Percentiles rank a stretch among this genome's conserved stretches.
Evolutionary conservation across 2,329 filamentous ascomycete species (phyloP).

Genomic region (Xylaria sp.): DNA sequence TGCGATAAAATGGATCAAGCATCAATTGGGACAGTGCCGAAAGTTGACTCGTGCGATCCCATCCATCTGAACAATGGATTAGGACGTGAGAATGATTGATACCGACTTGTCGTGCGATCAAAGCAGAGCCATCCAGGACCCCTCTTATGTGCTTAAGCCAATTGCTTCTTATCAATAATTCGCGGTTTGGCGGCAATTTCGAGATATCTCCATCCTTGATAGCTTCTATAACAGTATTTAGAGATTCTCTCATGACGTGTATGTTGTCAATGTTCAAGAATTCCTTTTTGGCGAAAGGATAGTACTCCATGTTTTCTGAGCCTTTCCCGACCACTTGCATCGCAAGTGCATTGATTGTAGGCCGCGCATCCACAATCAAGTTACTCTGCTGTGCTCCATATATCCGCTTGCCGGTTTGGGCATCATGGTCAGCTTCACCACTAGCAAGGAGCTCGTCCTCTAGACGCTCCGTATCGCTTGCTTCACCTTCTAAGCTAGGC

Average conservation of each 20-base stretch:
- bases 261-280: conserved; percentile 98
- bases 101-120: conserved; percentile 87
- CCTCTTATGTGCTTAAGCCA: conserved; percentile 91
- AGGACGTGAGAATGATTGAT: conserved; percentile 93
- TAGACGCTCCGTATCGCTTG: conserved; percentile 66
- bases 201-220: conserved; percentile 92
- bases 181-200: conserved; percentile 78
- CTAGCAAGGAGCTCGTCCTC: conserved; percentile 71
- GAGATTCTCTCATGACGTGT: conserved; percentile 93
- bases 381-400: conserved; percentile 95
- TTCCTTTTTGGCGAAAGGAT: conserved; percentile 87
- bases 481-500: conserved; percentile 52
- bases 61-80: conserved; percentile 97
- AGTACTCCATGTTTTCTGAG: conserved; percentile 98
- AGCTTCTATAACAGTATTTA: conserved; percentile 85
- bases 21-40: conserved; percentile 91
- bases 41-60: conserved; percentile 95
- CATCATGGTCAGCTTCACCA: conserved; percentile 58
- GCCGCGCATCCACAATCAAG: conserved; percentile 92
- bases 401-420: conserved; percentile 68
- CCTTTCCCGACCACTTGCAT: conserved; percentile 94
- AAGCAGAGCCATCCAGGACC: conserved; percentile 80
- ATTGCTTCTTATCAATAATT: conserved; percentile 79
- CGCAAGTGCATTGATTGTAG: conserved; percentile 90
- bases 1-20: conserved; percentile 94